Percentiles rank a stretch among this genome's conserved stretches.
Conservation (phyloP, 495 filamentous ascomycete species). For the Hypoxylon trugodes region DNA sequence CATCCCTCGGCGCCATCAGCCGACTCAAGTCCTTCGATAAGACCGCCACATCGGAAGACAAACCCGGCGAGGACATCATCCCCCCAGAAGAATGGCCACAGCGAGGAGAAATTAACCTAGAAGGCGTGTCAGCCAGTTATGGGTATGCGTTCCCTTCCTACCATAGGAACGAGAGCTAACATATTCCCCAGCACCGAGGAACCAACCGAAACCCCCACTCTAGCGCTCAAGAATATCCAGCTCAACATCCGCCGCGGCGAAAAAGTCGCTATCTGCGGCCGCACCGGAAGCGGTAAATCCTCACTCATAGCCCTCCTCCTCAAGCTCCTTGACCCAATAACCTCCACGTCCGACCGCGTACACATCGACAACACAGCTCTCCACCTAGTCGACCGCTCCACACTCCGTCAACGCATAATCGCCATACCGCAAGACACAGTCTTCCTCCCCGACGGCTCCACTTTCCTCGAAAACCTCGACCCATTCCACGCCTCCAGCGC, state of each 20-base stretch:
- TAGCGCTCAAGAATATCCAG: slow-evolving; percentile 41
- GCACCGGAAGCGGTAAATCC: slow-evolving; percentile 52
- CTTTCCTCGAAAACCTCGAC: slow-evolving; percentile 56
- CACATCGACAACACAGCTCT: slow-evolving; percentile 43
- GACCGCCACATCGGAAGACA: slow-evolving; percentile 45
- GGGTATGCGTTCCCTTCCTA: neutral
- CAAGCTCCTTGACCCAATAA: slow-evolving; percentile 45
- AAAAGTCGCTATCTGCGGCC: slow-evolving; percentile 51
- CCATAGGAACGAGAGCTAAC: slow-evolving; percentile 6
- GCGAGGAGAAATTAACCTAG: slow-evolving; percentile 30
- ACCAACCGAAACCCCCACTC: neutral
- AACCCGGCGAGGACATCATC: slow-evolving; percentile 49
- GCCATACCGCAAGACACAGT: slow-evolving; percentile 54
- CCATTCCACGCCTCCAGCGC: slow-evolving; percentile 46
- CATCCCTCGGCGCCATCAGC: slow-evolving; percentile 61
- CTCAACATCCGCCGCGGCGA: slow-evolving; percentile 42
- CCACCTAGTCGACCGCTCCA: slow-evolving; percentile 35
- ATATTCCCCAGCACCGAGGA: neutral
- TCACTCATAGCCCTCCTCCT: slow-evolving; percentile 47
- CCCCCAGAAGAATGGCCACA: slow-evolving; percentile 44
- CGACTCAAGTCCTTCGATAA: slow-evolving; percentile 57
- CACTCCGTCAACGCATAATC: slow-evolving; percentile 44
- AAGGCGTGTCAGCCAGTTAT: slow-evolving; percentile 45
- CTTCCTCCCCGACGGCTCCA: slow-evolving; percentile 49
- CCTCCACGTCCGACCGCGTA: slow-evolving; percentile 11